Base-by-base conservation (phyloP, 768 basidiomycete species). In the Dentipellis sp. region DNA sequence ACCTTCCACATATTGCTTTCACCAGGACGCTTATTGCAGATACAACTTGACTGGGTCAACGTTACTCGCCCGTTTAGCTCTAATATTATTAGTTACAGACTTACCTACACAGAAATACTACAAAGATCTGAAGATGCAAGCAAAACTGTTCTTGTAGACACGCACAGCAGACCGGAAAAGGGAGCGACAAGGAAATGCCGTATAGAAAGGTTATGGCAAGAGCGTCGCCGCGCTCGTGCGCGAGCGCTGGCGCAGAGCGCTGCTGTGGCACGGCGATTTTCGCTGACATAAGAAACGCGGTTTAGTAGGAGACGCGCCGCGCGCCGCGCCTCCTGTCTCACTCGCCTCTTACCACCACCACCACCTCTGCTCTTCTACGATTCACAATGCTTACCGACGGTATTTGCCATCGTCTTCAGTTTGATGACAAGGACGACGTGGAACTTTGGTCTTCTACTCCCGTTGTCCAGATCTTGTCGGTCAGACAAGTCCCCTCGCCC, bases 401-500 rank as follows among this genome's bases (percentile, higher is more conserved):
- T 22, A 62, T 62, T 3, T 62, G 61, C 46, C 29, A 57, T 21
- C 60, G 29, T 10, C 61, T 62, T n/a, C 45, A 60, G 37, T 22
- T 48, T 4, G 58, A 54, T 6, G 58, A 62, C 19, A 50, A 53
- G 14, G 55, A 59, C 12, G 61, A 63, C 10, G 50, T 59, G 16
- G 38, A 54, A 22, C 40, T 72, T 19, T 67, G 64, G 54, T 63
- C 58, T 40, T 63, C 65, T 10, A 60, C 68, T 6, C 80, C 80
- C 2, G 78, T 80, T 16, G 72, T 97, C 0, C 94, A 97, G 65
- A 71, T 94, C 47, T 79, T 97, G 50, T 88, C 84, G 40, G 80
- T 93, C 60, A 95, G 92, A 71, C 84, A 84, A 66, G 86, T 97
- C 40, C 72, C 64, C 46, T 63, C 73, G 6, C 65, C 68, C 50